A percentile compares a stretch with the other conserved stretches of the same genome.
Conservation (phyloP, 768 basidiomycete species). For the Gelatoporia subvermispora region DNA sequence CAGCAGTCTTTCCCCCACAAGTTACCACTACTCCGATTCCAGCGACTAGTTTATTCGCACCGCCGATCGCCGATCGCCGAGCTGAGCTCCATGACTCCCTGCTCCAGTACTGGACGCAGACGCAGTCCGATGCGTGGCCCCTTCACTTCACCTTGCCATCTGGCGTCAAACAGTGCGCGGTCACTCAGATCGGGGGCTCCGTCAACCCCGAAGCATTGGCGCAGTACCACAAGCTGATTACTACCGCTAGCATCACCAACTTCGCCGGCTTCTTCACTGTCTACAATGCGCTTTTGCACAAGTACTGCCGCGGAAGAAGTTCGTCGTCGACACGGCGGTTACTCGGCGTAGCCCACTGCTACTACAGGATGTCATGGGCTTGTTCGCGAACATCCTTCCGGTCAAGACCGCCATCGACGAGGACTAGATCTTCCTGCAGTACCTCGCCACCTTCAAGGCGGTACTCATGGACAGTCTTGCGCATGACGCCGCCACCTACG, state of each 20-base stretch:
- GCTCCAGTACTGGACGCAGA: slow-evolving; percentile 22
- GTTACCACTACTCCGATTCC: slow-evolving; percentile 15
- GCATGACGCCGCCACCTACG: slow-evolving; percentile 27
- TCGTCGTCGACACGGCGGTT: slow-evolving; percentile 26
- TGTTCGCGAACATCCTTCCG: slow-evolving; percentile 28
- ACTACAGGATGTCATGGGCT: slow-evolving; percentile 23
- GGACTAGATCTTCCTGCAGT: slow-evolving; percentile 18
- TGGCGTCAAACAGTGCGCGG: slow-evolving; percentile 21
- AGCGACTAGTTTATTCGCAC: slow-evolving; percentile 23
- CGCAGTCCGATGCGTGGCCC: slow-evolving; percentile 9
- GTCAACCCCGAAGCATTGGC: slow-evolving; percentile 12
- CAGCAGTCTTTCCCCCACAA: slow-evolving; percentile 19
- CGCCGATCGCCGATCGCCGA: slow-evolving; percentile 23
- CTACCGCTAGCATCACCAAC: slow-evolving; percentile 15
- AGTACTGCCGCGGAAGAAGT: slow-evolving; percentile 26
- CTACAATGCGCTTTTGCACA: slow-evolving; percentile 29
- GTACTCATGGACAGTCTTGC: slow-evolving; percentile 18
- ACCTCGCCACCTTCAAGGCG: slow-evolving; percentile 20
- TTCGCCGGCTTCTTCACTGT: slow-evolving; percentile 28
- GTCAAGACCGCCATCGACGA: slow-evolving; percentile 25
- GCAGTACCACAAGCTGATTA: slow-evolving; percentile 17
- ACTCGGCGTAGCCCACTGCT: slow-evolving; percentile 26
- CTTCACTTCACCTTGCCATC: slow-evolving; percentile 20
- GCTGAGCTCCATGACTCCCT: slow-evolving; percentile 21
- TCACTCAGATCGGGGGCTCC: slow-evolving; percentile 22